These are phyloP conservation scores for Tolypocladium guangdongense DNA, from an alignment of 2,329 filamentous ascomycete genomes.

Conservation along the genomic window DNA sequence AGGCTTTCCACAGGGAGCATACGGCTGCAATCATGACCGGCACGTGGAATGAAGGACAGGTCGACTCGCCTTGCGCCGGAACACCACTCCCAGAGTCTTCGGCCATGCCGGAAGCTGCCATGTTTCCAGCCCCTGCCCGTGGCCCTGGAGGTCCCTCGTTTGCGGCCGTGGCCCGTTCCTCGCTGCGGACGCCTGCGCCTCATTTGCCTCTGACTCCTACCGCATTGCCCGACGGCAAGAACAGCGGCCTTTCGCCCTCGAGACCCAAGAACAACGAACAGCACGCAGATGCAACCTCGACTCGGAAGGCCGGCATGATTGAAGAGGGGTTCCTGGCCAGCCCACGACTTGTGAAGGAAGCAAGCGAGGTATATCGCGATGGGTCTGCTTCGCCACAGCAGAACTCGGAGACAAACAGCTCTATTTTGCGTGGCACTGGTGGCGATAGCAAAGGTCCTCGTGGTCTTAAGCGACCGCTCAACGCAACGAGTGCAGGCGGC, in stretches of 20 bases:
- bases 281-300: background rate
- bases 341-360: background rate
- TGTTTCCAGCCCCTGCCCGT: constrained; percentile 3
- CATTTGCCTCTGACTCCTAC: background rate
- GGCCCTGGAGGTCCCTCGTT: background rate
- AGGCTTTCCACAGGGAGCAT: constrained; percentile 31
- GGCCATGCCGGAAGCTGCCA: constrained; percentile 7
- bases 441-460: constrained; percentile 11
- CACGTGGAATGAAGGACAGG: constrained; percentile 54
- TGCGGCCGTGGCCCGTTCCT: constrained; percentile 1
- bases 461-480: constrained; percentile 23
- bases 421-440: background rate
- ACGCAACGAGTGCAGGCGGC: constrained; percentile 2
- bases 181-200: background rate
- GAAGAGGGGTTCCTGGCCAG: background rate
- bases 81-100: constrained; percentile 14
- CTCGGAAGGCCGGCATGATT: background rate
- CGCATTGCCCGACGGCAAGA: background rate
- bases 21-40: constrained; percentile 42
- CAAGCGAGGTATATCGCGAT: constrained; percentile 5
- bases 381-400: constrained; percentile 10
- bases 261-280: background rate
- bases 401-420: background rate
- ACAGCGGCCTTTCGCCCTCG: background rate
- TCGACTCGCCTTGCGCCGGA: constrained; percentile 39